Percentiles rank a stretch among this genome's conserved stretches.
phyloP scores from a whole-genome alignment of 2,329 filamentous ascomycete genomes.

The Emericellopsis atlantica region DNA sequence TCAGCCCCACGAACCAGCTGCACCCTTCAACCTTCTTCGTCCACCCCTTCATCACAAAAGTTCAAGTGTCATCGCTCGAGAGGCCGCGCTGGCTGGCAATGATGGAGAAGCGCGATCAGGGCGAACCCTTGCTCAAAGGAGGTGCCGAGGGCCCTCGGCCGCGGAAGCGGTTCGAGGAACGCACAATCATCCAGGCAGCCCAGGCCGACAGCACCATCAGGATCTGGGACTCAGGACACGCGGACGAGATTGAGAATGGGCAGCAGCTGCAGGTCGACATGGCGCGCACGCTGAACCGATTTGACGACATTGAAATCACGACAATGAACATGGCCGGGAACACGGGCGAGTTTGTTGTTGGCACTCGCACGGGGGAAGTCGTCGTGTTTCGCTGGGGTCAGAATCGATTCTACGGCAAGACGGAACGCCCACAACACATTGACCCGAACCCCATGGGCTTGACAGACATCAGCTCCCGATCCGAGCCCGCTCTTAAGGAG shows the following conservation, averaged over 20 bases:
- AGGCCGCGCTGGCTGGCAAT: slow-evolving; percentile 80
- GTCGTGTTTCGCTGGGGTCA: slow-evolving; percentile 79
- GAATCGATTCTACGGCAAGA: slow-evolving; percentile 58
- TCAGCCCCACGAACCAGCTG: slow-evolving; percentile 84
- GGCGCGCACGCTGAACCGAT: slow-evolving; percentile 68
- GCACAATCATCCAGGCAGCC: slow-evolving; percentile 75
- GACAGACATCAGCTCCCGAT: slow-evolving; percentile 59
- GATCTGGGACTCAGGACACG: slow-evolving; percentile 85
- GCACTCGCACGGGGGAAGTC: slow-evolving; percentile 72
- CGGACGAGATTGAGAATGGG: slow-evolving; percentile 85
- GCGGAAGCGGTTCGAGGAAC: slow-evolving; percentile 64
- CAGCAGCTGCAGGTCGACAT: slow-evolving; percentile 75
- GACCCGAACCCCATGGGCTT: slow-evolving; percentile 56
- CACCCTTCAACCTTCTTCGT: slow-evolving; percentile 80
- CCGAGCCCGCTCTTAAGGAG: slow-evolving; percentile 62
- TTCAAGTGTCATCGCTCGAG: slow-evolving; percentile 61
- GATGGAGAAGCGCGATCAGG: slow-evolving; percentile 70
- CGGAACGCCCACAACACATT: slow-evolving; percentile 33
- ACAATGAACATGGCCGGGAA: slow-evolving; percentile 68
- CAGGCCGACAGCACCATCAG: slow-evolving; percentile 88
- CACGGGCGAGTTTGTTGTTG: slow-evolving; percentile 76
- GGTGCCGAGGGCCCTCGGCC: slow-evolving; percentile 61
- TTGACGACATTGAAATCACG: slow-evolving; percentile 62
- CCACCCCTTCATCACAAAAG: slow-evolving; percentile 73
- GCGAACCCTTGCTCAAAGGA: slow-evolving; percentile 66